Evolutionary conservation across 352 stramenopile species (phyloP).

Genomic region (Globisporangium abappressorium): DNA sequence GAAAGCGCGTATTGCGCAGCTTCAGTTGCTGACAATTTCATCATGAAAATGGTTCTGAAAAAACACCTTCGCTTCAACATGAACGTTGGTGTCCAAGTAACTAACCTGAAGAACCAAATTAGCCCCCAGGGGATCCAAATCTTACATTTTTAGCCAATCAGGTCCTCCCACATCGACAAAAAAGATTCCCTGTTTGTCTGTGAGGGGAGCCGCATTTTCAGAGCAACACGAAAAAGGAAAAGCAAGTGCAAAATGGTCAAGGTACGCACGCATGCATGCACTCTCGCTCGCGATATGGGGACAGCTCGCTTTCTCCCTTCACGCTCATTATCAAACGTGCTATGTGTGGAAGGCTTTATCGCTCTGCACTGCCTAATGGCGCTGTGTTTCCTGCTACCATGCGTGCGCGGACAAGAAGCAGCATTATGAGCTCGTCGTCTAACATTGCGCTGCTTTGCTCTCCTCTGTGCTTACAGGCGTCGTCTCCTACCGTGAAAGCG

Average conservation of each 20-base stretch:
- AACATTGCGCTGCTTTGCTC: background rate
- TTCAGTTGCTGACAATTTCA: background rate
- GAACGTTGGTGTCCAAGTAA: too few relatives aligned
- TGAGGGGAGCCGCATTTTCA: slow-evolving; percentile 10
- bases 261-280: slow-evolving; percentile 27
- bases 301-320: background rate
- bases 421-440: background rate
- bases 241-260: slow-evolving; percentile 47
- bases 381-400: background rate
- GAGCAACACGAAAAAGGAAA: background rate
- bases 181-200: slow-evolving; percentile 10
- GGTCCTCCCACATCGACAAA: slow-evolving; percentile 43
- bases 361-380: background rate
- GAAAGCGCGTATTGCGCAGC: background rate
- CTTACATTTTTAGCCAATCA: slow-evolving; percentile 48
- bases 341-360: background rate
- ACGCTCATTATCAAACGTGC: too few relatives aligned
- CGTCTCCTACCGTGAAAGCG: slow-evolving; percentile 80
- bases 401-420: background rate
- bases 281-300: background rate
- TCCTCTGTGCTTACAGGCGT: slow-evolving; percentile 28
- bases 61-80: background rate
- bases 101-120: background rate
- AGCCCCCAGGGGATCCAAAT: background rate
- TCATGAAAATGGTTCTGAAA: background rate